Conservation (phyloP, 2,329 filamentous ascomycete genomes). For the Amesomyces nigricolor region DNA sequence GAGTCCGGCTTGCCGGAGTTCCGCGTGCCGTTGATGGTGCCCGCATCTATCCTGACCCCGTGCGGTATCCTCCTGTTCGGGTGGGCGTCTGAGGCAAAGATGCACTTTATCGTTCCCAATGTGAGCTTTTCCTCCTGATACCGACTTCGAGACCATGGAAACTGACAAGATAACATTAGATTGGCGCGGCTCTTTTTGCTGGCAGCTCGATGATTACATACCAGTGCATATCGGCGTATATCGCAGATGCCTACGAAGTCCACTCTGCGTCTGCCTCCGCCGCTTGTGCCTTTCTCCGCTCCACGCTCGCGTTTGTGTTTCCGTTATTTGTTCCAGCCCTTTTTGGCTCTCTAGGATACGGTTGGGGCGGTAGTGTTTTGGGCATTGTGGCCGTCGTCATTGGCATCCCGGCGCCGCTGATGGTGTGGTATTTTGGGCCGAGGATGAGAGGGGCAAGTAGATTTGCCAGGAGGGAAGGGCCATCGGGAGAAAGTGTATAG, state of each 20-base stretch:
- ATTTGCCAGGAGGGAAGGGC: too few species aligned
- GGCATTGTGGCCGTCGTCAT: conserved; percentile 5
- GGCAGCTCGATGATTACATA: conserved; percentile 12
- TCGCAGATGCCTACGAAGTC: conserved; percentile 19
- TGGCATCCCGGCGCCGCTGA: conserved; percentile 13
- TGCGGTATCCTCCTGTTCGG: conserved; percentile 49
- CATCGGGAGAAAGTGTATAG: too few species aligned
- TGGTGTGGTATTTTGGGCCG: conserved; percentile 10
- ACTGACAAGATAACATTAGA: not conserved
- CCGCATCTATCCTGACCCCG: conserved; percentile 46
- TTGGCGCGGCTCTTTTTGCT: conserved; percentile 9
- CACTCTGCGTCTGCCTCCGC: conserved; percentile 23
- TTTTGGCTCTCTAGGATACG: conserved; percentile 22
- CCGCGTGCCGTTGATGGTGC: conserved; percentile 48
- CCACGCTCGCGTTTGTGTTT: conserved; percentile 21
- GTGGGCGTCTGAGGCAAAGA: conserved; percentile 45
- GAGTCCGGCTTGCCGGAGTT: conserved; percentile 37
- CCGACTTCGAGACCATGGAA: not conserved
- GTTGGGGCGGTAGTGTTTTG: conserved; percentile 19
- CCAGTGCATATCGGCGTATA: conserved; percentile 14
- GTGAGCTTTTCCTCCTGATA: conserved; percentile 23
- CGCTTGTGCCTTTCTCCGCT: conserved; percentile 21
- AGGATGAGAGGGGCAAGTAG: not conserved
- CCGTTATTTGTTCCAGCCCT: conserved; percentile 23
- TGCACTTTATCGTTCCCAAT: conserved; percentile 48